phyloP scores from a whole-genome alignment of 768 basidiomycete genomes.

The Pisolithus albus region DNA sequence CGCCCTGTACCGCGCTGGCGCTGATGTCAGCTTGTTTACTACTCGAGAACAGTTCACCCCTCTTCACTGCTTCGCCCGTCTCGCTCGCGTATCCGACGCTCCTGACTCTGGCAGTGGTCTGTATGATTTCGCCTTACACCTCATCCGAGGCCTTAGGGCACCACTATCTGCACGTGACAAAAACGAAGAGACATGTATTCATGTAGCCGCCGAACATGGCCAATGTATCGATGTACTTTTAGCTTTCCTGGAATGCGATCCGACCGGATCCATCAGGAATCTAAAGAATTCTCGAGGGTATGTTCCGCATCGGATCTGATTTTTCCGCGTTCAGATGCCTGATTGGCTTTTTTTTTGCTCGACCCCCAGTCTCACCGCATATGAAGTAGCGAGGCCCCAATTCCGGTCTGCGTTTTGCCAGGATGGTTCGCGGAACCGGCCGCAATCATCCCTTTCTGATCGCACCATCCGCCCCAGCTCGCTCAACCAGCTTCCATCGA shows the following conservation, averaged over 20 bases:
- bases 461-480: conserved; percentile 46
- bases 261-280: conserved; percentile 45
- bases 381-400: conserved; percentile 62
- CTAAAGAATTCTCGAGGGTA: conserved; percentile 69
- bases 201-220: conserved; percentile 73
- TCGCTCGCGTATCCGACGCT: conserved; percentile 27
- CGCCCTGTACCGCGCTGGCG: conserved; percentile 67
- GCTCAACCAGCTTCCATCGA: conserved; percentile 38
- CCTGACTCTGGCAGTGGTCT: conserved; percentile 34
- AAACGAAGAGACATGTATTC: conserved; percentile 70
- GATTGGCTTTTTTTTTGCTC: conserved; percentile 1
- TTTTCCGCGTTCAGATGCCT: neutral
- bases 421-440: conserved; percentile 41
- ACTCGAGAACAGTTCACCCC: conserved; percentile 55
- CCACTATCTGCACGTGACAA: conserved; percentile 61
- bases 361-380: conserved; percentile 53
- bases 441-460: conserved; percentile 48
- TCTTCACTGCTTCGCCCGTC: conserved; percentile 57
- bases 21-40: conserved; percentile 68
- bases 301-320: conserved; percentile 19
- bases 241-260: conserved; percentile 61
- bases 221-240: conserved; percentile 54
- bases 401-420: conserved; percentile 56
- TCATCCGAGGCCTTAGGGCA: conserved; percentile 62
- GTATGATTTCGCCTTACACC: conserved; percentile 57